phyloP scores from a whole-genome alignment of 2,329 filamentous ascomycete species.

The Colletotrichum zoysiae region DNA sequence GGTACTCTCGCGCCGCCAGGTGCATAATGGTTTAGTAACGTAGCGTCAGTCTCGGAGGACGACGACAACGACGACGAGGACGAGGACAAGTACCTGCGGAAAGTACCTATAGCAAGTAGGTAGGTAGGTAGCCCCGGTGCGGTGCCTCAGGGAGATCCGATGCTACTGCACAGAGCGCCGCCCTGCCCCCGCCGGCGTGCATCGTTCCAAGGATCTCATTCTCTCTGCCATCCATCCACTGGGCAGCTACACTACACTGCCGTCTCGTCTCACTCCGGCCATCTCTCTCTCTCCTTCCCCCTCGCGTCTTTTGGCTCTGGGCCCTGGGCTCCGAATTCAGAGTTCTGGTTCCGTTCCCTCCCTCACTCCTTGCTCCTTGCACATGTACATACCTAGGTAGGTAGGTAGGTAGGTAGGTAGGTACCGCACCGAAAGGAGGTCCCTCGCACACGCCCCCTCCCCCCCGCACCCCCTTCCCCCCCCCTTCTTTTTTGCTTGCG shows the following conservation, averaged over 20 bases:
- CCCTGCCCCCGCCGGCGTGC: slow-evolving; percentile 34
- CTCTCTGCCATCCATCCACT: slow-evolving; percentile 25
- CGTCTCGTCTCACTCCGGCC: slow-evolving; percentile 5
- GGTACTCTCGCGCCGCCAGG: not conserved
- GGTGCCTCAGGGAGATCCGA: slow-evolving; percentile 35
- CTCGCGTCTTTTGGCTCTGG: not conserved
- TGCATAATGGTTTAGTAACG: not conserved
- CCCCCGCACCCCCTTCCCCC: slow-evolving; percentile 12
- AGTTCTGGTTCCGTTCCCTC: not conserved
- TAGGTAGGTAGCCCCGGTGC: not conserved
- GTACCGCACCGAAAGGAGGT: not conserved
- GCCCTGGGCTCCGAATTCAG: not conserved
- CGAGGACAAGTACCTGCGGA: not conserved
- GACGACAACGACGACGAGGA: not conserved
- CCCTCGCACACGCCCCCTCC: slow-evolving; percentile 15
- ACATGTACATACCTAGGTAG: not conserved
- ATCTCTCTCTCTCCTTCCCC: not conserved
- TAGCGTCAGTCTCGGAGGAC: slow-evolving; percentile 9
- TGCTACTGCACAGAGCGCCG: slow-evolving; percentile 25
- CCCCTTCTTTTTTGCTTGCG: slow-evolving; percentile 10
- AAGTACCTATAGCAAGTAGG: slow-evolving; percentile 2
- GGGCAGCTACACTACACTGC: not conserved
- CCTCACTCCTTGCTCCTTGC: not conserved
- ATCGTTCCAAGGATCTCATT: slow-evolving; percentile 19
- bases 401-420: no score